Conservation (phyloP, 1,284 basidiomycete genomes). For the Rhizoctonia solani region DNA sequence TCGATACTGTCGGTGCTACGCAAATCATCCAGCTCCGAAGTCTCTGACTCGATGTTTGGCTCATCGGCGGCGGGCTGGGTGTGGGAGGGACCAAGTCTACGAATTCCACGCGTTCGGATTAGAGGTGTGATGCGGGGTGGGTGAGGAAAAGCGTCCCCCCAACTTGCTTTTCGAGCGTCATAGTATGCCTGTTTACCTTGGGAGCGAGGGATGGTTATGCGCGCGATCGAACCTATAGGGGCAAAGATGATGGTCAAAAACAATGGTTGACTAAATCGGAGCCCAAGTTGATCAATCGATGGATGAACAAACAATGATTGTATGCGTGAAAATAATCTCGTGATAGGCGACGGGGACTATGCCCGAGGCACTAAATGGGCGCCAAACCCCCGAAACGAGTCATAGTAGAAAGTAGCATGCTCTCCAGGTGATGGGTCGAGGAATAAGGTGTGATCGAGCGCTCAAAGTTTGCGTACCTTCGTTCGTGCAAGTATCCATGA, state of each 20-base stretch:
- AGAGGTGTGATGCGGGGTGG: constrained; percentile 71
- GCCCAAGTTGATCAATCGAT: neutral
- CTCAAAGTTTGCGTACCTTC: constrained; percentile 62
- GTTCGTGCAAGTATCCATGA: constrained; percentile 85
- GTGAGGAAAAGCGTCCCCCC: constrained; percentile 97
- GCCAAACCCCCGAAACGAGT: neutral
- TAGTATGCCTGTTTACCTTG: constrained; percentile 94
- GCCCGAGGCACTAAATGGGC: constrained; percentile 18
- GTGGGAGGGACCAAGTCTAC: constrained; percentile 14
- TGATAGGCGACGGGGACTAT: constrained; percentile 19
- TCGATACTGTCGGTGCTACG: neutral
- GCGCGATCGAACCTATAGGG: constrained; percentile 91
- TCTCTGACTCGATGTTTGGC: neutral
- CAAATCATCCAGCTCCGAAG: neutral
- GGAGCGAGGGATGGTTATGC: constrained; percentile 87
- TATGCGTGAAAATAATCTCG: neutral
- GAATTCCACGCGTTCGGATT: constrained; percentile 50
- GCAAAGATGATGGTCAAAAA: constrained; percentile 12
- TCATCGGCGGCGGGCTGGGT: neutral
- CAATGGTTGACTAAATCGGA: neutral
- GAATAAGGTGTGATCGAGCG: constrained; percentile 28
- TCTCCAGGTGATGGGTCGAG: neutral
- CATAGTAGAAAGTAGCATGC: neutral
- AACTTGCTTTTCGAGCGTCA: constrained; percentile 89
- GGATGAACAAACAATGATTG: neutral